These are phyloP conservation scores for Salpingoeca rosetta DNA, from an alignment of 78 protist genomes.

Conservation along the genomic window DNA sequence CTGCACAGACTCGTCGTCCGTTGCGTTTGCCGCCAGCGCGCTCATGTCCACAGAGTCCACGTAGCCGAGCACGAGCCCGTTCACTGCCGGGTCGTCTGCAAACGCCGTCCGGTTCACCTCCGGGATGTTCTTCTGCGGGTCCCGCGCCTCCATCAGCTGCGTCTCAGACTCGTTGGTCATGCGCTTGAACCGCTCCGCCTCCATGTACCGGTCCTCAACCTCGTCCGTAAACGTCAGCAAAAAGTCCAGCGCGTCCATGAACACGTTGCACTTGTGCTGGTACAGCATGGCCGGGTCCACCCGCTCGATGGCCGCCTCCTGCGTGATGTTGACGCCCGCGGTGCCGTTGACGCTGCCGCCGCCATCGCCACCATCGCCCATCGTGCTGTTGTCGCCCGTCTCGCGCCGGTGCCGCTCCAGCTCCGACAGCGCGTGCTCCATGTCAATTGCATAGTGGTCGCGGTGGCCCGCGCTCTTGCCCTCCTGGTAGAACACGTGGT, in stretches of 20 bases:
- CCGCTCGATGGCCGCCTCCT: not conserved
- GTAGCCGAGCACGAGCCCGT: not conserved
- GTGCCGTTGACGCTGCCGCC: not conserved
- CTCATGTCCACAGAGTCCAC: not conserved
- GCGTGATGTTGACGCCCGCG: not conserved
- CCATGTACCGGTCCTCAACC: not conserved
- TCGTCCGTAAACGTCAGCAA: not conserved
- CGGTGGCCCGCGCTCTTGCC: no score
- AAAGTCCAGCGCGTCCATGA: not conserved
- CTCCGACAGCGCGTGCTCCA: no score
- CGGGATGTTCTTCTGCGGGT: not conserved
- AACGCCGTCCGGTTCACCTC: not conserved
- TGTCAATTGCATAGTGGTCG: no score
- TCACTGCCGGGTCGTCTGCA: not conserved
- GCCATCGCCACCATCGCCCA: no score
- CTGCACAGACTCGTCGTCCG: not conserved
- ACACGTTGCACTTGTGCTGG: not conserved
- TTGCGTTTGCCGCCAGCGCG: not conserved
- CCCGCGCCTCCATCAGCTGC: not conserved
- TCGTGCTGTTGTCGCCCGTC: no score
- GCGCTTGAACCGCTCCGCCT: not conserved
- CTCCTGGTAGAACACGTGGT: no score
- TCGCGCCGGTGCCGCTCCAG: no score
- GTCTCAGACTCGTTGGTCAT: not conserved
- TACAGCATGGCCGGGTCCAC: not conserved